Conservation (phyloP, 257 asterid genomes). For the Sherardia arvensis region DNA sequence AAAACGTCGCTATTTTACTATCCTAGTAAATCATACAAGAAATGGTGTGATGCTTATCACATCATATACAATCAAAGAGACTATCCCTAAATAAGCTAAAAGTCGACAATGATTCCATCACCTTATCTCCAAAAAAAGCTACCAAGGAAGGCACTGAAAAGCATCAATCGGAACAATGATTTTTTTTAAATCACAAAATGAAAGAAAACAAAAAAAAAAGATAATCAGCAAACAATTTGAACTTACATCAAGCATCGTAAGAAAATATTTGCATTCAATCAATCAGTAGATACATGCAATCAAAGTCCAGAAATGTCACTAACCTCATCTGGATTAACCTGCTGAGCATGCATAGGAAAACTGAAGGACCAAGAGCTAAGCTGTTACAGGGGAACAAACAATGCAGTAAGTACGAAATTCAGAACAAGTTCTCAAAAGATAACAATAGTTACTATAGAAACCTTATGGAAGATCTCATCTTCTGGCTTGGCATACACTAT, state of each 20-base stretch:
- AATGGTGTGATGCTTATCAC: too few species aligned
- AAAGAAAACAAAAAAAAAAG: not conserved
- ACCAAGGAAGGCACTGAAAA: not conserved
- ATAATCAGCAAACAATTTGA: not conserved
- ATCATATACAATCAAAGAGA: too few species aligned
- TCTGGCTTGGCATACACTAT: conserved; percentile 61
- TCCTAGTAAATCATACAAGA: too few species aligned
- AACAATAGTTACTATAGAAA: conserved; percentile 11
- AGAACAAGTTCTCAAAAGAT: not conserved
- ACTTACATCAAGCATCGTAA: not conserved
- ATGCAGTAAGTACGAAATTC: conserved; percentile 6
- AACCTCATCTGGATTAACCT: conserved; percentile 56
- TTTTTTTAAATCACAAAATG: not conserved
- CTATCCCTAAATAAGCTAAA: too few species aligned
- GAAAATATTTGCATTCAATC: not conserved
- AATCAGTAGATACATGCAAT: not conserved
- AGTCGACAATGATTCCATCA: too few species aligned
- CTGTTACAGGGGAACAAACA: conserved; percentile 32
- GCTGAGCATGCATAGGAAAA: conserved; percentile 58
- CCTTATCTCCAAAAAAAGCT: not conserved
- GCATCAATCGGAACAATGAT: not conserved
- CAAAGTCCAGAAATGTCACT: conserved; percentile 18
- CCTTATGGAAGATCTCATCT: conserved; percentile 70
- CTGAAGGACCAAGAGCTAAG: conserved; percentile 85
- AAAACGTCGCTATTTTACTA: too few species aligned